Conservation (phyloP, 441 rosid genomes). For the Erysimum pusillum region DNA sequence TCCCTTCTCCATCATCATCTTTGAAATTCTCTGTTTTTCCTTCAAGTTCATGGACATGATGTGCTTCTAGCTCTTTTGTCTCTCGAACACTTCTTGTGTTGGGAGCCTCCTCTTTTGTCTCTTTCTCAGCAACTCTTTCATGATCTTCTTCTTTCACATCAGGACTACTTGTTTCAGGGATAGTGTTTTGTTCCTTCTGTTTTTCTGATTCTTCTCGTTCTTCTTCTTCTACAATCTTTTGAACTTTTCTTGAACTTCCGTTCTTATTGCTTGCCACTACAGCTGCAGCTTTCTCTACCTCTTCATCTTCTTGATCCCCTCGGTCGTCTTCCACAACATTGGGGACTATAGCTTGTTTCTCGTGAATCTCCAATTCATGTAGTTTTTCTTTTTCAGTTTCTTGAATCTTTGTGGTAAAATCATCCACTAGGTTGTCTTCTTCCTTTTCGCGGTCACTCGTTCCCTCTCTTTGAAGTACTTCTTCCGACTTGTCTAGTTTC, state of each 20-base stretch:
- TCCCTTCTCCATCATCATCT: slow-evolving; percentile 4
- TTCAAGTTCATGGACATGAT: slow-evolving; percentile 21
- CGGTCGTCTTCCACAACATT: background rate
- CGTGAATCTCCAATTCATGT: background rate
- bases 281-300: slow-evolving; percentile 26
- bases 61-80: background rate
- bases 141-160: background rate
- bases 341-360: slow-evolving; percentile 23
- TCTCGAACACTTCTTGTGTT: background rate
- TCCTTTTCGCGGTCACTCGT: slow-evolving; percentile 7
- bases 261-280: slow-evolving; percentile 13
- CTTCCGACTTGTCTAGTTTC: background rate
- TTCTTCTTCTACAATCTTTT: background rate
- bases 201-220: slow-evolving; percentile 18
- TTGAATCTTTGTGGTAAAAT: slow-evolving; percentile 8
- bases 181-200: slow-evolving; percentile 13
- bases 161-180: background rate
- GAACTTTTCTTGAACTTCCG: slow-evolving; percentile 12
- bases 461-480: background rate
- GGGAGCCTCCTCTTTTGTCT: slow-evolving; percentile 1
- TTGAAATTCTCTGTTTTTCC: slow-evolving; percentile 26
- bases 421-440: slow-evolving; percentile 4
- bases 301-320: slow-evolving; percentile 12
- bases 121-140: slow-evolving; percentile 6
- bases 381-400: slow-evolving; percentile 17